Evolutionary conservation across 805 yeast genomes (phyloP), one percentile per base, ranked within the genome.

Genomic region (Saturnispora gosingensis): DNA sequence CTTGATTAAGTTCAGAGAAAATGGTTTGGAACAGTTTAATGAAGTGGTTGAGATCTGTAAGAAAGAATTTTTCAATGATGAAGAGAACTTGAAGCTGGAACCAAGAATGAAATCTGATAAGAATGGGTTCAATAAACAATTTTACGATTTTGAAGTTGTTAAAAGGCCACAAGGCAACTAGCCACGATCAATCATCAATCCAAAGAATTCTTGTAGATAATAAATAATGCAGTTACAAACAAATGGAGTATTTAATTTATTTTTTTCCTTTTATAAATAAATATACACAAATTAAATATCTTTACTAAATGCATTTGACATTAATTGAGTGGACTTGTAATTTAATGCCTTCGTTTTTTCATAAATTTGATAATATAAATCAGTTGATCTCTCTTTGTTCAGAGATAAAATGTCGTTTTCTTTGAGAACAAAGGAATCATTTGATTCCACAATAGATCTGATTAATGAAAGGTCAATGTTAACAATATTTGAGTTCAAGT

Each of bases 281-380:
- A 30, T 30, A 10, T 25, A 24, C 20, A 22, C 18, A 9, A 25
- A 18, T 32, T 42, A 39, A 39, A 25, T 39, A 28, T 24, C n/a
- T 40, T 45, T 45, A 24, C 56, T 56, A 53, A 64, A 64, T 48
- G 77, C 73, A 52, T 73, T 72, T 51, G 74, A 72, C 56, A 80
- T 71, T 44, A 79, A 70, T 65, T 81, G 84, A 62, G 73, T 75
- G 18, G 83, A 76, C 60, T 79, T 75, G 69, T 76, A 80, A 35
- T 79, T 74, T 59, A 81, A 68, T 4, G 81, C 81, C 71, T 81
- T 82, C n/a, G 85, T 80, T 65, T 76, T 79, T 59, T 82, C 86
- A 56, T 78, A 76, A 39, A 85, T 77, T 57, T 82, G 84, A 58
- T 85, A 88, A 68, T 83, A 75, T 40, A 80, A 78, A 59, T 80